Conservation (phyloP, 192 early-diverging fungal species). For the Podila horticola region DNA sequence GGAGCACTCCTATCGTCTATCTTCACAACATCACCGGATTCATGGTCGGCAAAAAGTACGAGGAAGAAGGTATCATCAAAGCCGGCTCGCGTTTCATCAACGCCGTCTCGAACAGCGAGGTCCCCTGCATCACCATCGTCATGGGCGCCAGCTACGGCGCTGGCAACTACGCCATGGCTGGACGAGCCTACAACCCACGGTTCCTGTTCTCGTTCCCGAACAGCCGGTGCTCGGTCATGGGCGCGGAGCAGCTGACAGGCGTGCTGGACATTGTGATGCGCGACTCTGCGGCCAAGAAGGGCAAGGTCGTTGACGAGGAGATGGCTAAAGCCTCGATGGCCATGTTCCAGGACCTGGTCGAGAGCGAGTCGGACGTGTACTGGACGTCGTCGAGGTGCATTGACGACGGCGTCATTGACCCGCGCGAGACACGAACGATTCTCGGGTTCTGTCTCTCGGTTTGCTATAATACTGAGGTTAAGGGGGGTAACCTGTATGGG, state of each 20-base stretch:
- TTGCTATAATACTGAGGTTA: constrained; percentile 62
- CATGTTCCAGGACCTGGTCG: constrained; percentile 63
- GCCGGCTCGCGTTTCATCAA: constrained; percentile 74
- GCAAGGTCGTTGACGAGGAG: constrained; percentile 64
- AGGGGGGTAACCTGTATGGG: constrained; percentile 70
- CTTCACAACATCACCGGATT: constrained; percentile 77
- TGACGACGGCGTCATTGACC: constrained; percentile 74
- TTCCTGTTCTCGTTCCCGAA: constrained; percentile 78
- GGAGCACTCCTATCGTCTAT: constrained; percentile 66
- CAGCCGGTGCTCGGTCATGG: constrained; percentile 74
- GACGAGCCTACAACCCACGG: constrained; percentile 69
- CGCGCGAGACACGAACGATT: constrained; percentile 66
- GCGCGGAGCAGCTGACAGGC: constrained; percentile 71
- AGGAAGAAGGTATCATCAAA: constrained; percentile 77
- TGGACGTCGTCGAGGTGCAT: constrained; percentile 66
- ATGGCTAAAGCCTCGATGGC: constrained; percentile 51
- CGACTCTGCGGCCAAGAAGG: constrained; percentile 62
- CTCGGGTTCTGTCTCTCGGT: constrained; percentile 69
- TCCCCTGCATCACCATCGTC: constrained; percentile 68
- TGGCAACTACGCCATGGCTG: constrained; percentile 76
- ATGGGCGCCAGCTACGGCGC: constrained; percentile 76
- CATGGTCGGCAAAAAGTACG: constrained; percentile 73
- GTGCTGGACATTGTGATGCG: constrained; percentile 73
- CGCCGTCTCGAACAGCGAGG: constrained; percentile 68
- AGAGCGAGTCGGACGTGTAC: constrained; percentile 69